Conservation (phyloP, 169 alveolate genomes). For the Plasmodium coatneyi region DNA sequence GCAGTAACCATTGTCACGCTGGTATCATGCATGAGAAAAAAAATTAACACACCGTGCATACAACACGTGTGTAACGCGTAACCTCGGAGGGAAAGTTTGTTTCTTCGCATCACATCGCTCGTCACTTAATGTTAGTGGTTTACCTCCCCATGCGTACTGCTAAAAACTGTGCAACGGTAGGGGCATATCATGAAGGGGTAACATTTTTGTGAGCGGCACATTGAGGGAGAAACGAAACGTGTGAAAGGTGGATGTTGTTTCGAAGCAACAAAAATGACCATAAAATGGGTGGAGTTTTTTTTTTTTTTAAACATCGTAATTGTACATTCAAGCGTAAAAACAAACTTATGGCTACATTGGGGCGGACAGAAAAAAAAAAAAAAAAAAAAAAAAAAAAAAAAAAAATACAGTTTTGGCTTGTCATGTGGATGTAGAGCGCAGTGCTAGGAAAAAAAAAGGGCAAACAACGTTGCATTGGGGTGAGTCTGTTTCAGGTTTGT, state of each 20-base stretch:
- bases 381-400: not conserved
- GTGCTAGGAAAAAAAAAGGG: not conserved
- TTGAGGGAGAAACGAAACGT: not conserved
- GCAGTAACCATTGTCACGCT: not conserved
- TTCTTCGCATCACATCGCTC: not conserved
- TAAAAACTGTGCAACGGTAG: not conserved
- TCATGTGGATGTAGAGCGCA: not conserved
- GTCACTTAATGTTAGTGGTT: not conserved
- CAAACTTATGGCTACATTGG: not conserved
- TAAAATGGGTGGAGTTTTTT: not conserved
- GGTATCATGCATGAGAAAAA: not conserved
- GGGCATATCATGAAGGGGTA: not conserved
- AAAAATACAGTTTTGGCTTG: not conserved
- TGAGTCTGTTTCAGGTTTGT: not conserved
- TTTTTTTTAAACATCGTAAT: not conserved
- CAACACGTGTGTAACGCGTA: not conserved
- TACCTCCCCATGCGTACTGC: not conserved
- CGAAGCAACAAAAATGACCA: not conserved
- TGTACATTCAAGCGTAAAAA: not conserved
- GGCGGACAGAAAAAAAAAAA: not conserved
- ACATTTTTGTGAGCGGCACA: too few species aligned
- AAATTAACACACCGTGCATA: not conserved
- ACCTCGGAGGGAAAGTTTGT: not conserved
- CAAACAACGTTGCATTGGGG: not conserved
- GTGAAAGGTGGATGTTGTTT: not conserved